Percentiles rank a stretch among this genome's conserved stretches.
Evolutionary conservation across 257 asterid genomes (phyloP).

Genomic region (Jasminum sambac): DNA sequence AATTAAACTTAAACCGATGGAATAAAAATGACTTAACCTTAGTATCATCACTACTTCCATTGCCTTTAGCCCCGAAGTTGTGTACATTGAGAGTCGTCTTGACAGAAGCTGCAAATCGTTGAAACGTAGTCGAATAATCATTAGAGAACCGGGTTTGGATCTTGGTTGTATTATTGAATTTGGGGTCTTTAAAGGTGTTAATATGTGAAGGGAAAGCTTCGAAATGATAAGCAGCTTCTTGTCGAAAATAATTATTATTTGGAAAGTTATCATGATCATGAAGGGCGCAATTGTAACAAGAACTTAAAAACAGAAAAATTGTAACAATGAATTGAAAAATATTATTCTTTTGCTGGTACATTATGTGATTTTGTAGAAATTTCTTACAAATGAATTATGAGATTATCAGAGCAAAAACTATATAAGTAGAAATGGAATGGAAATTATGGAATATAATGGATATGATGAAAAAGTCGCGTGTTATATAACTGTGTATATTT

Average conservation of each 20-base stretch:
- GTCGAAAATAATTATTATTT: neutral
- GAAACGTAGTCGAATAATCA: neutral
- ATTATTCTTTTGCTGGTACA: no score
- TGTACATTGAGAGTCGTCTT: slow-evolving; percentile 23
- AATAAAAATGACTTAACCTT: no score
- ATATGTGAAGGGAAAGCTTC: slow-evolving; percentile 24
- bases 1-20: no score
- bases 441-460: no score
- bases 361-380: no score
- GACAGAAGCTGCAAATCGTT: neutral
- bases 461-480: no score
- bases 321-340: neutral
- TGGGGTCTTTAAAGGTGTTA: neutral
- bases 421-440: no score
- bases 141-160: neutral
- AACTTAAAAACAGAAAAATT: neutral
- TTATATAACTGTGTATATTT: no score
- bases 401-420: no score
- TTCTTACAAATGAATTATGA: no score
- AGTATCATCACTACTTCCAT: slow-evolving; percentile 38
- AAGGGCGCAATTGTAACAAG: slow-evolving; percentile 10
- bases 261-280: slow-evolving; percentile 1
- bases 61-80: slow-evolving; percentile 42
- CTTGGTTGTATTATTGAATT: slow-evolving; percentile 3
- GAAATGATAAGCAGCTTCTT: slow-evolving; percentile 15